phyloP scores from a whole-genome alignment of 805 yeast genomes.

The Metschnikowia kunwiensis region DNA sequence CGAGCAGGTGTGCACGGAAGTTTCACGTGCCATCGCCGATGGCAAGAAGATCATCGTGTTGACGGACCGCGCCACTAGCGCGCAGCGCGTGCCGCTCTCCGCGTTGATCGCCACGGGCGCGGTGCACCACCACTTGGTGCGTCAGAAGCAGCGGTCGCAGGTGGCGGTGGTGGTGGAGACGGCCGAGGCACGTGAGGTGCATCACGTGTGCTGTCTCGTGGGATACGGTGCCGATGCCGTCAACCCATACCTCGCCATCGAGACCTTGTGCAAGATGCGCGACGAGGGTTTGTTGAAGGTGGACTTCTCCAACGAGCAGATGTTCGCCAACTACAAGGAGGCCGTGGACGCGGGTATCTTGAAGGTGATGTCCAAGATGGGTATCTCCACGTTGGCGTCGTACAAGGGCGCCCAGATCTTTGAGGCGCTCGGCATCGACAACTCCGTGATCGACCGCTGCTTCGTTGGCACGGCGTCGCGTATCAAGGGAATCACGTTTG shows the following conservation, averaged over 20 bases:
- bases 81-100: slow-evolving; percentile 72
- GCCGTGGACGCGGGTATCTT: slow-evolving; percentile 88
- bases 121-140: slow-evolving; percentile 92
- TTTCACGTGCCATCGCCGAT: slow-evolving; percentile 77
- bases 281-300: slow-evolving; percentile 66
- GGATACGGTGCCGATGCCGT: slow-evolving; percentile 98
- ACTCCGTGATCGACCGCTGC: slow-evolving; percentile 91
- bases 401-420: slow-evolving; percentile 98
- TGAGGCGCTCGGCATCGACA: slow-evolving; percentile 94
- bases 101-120: slow-evolving; percentile 94
- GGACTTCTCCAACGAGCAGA: slow-evolving; percentile 52
- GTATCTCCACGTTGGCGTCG: slow-evolving; percentile 96
- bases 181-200: slow-evolving; percentile 97
- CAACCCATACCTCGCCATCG: slow-evolving; percentile 91
- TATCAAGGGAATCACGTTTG: slow-evolving; percentile 93
- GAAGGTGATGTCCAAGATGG: slow-evolving; percentile 99
- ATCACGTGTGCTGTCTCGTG: slow-evolving; percentile 87
- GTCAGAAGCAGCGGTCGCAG: slow-evolving; percentile 93
- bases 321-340: slow-evolving; percentile 74
- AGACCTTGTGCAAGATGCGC: slow-evolving; percentile 81
- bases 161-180: slow-evolving; percentile 91
- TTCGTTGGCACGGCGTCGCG: slow-evolving; percentile 97
- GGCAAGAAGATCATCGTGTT: slow-evolving; percentile 72
- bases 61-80: slow-evolving; percentile 63
- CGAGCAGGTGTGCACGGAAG: slow-evolving; percentile 83